Base-by-base conservation (phyloP, 345 rosid genomes). In the Bruguiera parviflora region DNA sequence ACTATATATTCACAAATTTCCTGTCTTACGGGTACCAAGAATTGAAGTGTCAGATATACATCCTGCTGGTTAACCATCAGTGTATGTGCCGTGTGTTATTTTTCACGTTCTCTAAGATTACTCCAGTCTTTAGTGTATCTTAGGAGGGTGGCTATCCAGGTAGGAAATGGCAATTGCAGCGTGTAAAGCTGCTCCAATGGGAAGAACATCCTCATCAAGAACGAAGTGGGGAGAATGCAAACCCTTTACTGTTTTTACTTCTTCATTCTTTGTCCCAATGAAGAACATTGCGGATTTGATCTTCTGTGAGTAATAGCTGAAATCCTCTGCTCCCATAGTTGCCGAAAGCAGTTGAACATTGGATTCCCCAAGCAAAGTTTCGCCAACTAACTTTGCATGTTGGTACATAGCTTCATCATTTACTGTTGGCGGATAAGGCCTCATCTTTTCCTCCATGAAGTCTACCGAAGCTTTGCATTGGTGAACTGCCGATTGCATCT, bases 271-370 rank as follows among this genome's bases (percentile, higher is more conserved):
- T 47, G 64, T 56, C 32, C 86, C 88, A 0, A 85, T 78, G 35
- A 64, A 0, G 77, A 81, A 85, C 35, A 85, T 63, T 20, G 88
- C 78, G 15, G 89, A 78, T 22, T 70, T 71, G 74, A 82, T 80
- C 75, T 76, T 78, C 69, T 84, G 63, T 10, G 84, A 67, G 66
- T 76, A 85, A 81, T 82, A 88, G 80, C 88, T 71, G 74, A 88
- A 88, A 66, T 88, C 92, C 74, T 88, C 92, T 27, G 88, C 88
- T 51, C 11, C 92, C 92, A 86, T 84, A 1, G 0, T 2, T 78
- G 52, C 6, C 7, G 84, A 80, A 27, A 51, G 0, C 15, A 75
- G 71, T 25, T 16, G 67, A 59, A 88, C 83, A 33, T 77, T 84
- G n/a, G 80, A 56, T 69, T 79, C 65, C 1, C 89, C 90, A 0